Percentiles rank a stretch among this genome's conserved stretches.
Evolutionary conservation across 1,139 yeast species (phyloP).

Genomic region (Nematodospora anomalae): DNA sequence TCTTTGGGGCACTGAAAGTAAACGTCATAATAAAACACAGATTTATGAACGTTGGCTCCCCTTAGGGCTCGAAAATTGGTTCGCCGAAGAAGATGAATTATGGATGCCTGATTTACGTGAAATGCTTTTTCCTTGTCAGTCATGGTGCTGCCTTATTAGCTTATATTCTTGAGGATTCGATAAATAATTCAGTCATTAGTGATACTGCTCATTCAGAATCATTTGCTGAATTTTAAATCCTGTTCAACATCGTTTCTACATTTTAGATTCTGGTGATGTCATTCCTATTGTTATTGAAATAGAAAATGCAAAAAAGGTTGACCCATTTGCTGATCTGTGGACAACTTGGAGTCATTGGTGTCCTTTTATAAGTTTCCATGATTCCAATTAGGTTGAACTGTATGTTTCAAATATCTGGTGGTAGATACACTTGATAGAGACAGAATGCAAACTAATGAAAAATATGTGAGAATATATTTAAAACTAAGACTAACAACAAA

Average conservation of each 20-base stretch:
- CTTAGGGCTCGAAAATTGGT: conserved; percentile 29
- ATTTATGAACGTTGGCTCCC: conserved; percentile 24
- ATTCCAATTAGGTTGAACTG: too few species aligned
- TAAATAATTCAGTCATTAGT: conserved; percentile 30
- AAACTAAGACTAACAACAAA: too few species aligned
- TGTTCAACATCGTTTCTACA: conserved; percentile 21
- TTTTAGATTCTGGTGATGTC: conserved; percentile 14
- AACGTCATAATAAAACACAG: conserved; percentile 30
- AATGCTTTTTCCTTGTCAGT: conserved; percentile 17
- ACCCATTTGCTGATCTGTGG: conserved; percentile 18
- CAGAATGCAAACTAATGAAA: too few species aligned
- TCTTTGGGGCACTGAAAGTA: conserved; percentile 41
- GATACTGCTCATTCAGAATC: conserved; percentile 35
- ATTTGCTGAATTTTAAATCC: conserved; percentile 31
- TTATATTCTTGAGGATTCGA: conserved; percentile 26
- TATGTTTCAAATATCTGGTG: too few species aligned
- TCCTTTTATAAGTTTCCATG: too few species aligned
- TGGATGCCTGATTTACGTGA: conserved; percentile 22
- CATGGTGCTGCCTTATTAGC: conserved; percentile 28
- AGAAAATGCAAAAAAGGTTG: conserved; percentile 3
- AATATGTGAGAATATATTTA: too few species aligned
- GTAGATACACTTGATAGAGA: too few species aligned
- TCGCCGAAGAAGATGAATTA: conserved; percentile 27
- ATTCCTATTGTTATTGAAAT: conserved; percentile 15
- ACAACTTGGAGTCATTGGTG: conserved; percentile 17